Evolutionary conservation across 225 moss, liverwort and hornwort species (phyloP), one percentile per base, ranked within the genome.

Genomic region (Antitrichia curtipendula): DNA sequence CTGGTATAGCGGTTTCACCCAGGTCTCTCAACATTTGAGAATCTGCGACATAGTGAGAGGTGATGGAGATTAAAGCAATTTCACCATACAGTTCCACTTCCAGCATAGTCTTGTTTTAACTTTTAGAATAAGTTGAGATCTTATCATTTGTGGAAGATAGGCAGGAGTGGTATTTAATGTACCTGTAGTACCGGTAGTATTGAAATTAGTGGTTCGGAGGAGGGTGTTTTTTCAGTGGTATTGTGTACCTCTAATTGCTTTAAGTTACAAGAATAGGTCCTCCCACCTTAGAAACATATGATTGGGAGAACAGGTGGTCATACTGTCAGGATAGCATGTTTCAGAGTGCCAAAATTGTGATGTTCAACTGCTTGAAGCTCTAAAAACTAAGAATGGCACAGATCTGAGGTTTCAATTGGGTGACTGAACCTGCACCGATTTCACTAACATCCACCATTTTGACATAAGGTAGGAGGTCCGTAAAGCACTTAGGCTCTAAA

Each of bases 401-500:
- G 27, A n/a, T 12, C 5, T n/a, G n/a, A 17, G 14, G n/a, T 62
- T 81, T 47, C 16, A 61, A 23, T 31, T 47, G 5, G 43, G 41
- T 43, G 60, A 21, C 4, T 20, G 13, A 43, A 45, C 22, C 3
- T 29, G 9, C 6, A 0, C 60, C 43, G 43, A 43, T 19, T 34
- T 23, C 47, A 62, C 2, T 32, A 16, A 3, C 62, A 62, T 80
- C 47, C 0, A 0, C 7, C 15, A 16, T 13, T 62, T 45, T 62
- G 62, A 24, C 7, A 1, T 34, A 4, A 13, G 34, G 3, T 21
- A 50, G 2, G 34, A 50, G 21, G 75, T 75, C 21, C 8, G 13
- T 34, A 14, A 8, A 22, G 52, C 8, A 8, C 13, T 3, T 0
- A 0, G 13, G 5, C 4, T 75, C 13, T 13, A 8, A 21, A 32